Conservation (phyloP, 1,139 yeast species). For the Geotrichum bryndzae region DNA sequence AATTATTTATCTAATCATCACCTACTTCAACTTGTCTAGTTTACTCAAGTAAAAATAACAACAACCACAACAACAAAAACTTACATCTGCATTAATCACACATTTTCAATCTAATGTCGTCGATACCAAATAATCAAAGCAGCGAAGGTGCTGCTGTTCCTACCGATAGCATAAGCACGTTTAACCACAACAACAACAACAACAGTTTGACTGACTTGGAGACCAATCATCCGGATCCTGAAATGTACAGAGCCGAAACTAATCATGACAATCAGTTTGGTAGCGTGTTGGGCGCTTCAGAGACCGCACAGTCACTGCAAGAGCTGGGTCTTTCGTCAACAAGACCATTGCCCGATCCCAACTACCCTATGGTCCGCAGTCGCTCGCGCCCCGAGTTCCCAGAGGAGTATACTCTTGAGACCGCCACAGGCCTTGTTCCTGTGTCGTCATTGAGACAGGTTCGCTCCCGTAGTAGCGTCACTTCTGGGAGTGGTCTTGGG, state of each 20-base stretch:
- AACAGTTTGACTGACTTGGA: neutral
- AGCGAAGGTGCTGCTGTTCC: neutral
- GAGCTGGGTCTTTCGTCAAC: slow-evolving; percentile 53
- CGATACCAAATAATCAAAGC: neutral
- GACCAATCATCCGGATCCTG: neutral
- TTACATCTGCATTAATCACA: neutral
- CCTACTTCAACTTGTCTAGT: neutral
- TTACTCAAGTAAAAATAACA: neutral
- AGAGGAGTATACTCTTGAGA: slow-evolving; percentile 83
- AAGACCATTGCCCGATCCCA: slow-evolving; percentile 51
- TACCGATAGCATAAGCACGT: slow-evolving; percentile 24
- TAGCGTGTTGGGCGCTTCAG: slow-evolving; percentile 43
- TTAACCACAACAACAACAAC: slow-evolving; percentile 4
- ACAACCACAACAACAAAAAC: neutral
- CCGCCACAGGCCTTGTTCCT: slow-evolving; percentile 80
- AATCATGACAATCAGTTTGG: slow-evolving; percentile 29
- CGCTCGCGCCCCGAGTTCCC: slow-evolving; percentile 66
- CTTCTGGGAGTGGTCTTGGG: neutral
- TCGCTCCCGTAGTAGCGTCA: slow-evolving; percentile 17
- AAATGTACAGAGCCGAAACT: slow-evolving; percentile 13
- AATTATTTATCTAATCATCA: neutral
- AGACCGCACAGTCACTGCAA: slow-evolving; percentile 61
- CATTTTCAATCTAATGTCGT: neutral
- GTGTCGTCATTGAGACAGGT: slow-evolving; percentile 55
- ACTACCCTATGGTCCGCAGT: slow-evolving; percentile 43